Evolutionary conservation across 257 asterid species (phyloP).

Genomic region (Salvia rosmarinus): DNA sequence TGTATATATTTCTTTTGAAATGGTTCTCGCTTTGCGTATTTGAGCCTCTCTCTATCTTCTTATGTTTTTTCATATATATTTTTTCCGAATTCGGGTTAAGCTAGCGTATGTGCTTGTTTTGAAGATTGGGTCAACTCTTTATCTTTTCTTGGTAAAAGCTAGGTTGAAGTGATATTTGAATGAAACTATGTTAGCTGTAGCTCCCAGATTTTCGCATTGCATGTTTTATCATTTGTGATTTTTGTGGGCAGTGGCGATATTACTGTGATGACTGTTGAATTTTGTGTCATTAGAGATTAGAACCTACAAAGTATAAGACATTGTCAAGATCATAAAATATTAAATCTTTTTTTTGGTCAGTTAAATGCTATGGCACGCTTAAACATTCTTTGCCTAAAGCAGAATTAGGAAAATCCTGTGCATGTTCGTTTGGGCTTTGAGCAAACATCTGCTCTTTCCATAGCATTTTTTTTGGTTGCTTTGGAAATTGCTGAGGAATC

Average conservation of each 20-base stretch:
- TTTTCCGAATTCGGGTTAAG: neutral
- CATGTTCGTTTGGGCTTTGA: neutral
- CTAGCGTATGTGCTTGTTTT: slow-evolving; percentile 1
- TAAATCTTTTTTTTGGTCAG: neutral
- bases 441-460: neutral
- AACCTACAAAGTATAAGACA: neutral
- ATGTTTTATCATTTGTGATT: neutral
- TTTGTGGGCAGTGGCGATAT: neutral
- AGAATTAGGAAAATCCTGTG: neutral
- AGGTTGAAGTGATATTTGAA: slow-evolving; percentile 2
- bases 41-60: neutral
- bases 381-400: neutral
- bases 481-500: neutral
- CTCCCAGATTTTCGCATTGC: neutral
- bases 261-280: neutral
- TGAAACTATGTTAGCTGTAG: slow-evolving; percentile 1
- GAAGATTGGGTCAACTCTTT: neutral
- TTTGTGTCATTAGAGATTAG: neutral
- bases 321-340: slow-evolving; percentile 15
- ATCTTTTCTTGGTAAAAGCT: neutral
- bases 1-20: neutral
- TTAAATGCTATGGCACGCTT: neutral
- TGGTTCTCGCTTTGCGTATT: neutral
- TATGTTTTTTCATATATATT: neutral
- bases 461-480: neutral